These are phyloP conservation scores for Aspergillus arachidicola DNA, from an alignment of 2,329 filamentous ascomycete species.

Conservation along the genomic window DNA sequence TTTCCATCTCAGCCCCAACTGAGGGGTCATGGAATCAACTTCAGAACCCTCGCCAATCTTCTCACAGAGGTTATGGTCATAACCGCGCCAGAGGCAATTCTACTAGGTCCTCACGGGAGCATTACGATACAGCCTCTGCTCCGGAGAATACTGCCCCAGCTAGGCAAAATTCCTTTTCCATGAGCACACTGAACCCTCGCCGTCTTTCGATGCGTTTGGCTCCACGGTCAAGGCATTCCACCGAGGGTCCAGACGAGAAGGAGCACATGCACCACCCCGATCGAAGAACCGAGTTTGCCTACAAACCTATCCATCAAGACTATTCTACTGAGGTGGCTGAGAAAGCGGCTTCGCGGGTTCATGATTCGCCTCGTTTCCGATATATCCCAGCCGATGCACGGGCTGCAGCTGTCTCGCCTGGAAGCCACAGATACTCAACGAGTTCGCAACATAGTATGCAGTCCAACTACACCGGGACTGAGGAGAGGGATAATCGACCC, in stretches of 20 bases:
- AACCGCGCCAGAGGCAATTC: not conserved
- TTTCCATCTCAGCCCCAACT: slow-evolving; percentile 39
- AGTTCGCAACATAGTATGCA: not conserved
- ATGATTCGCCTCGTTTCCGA: slow-evolving; percentile 27
- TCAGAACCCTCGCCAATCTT: slow-evolving; percentile 28
- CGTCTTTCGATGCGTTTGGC: slow-evolving; percentile 33
- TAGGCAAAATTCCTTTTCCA: slow-evolving; percentile 21
- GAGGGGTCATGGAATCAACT: slow-evolving; percentile 43
- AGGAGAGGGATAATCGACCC: not conserved
- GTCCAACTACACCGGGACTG: not conserved
- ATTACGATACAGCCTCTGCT: slow-evolving; percentile 8
- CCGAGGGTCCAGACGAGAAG: slow-evolving; percentile 4
- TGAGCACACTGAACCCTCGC: slow-evolving; percentile 26
- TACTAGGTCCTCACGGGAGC: slow-evolving; percentile 3
- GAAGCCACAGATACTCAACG: not conserved
- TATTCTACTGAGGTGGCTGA: slow-evolving; percentile 35
- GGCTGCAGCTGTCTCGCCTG: slow-evolving; percentile 2
- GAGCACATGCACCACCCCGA: slow-evolving; percentile 2
- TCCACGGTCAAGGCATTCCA: slow-evolving; percentile 23
- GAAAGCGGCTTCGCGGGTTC: slow-evolving; percentile 12
- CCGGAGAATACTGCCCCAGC: slow-evolving; percentile 9
- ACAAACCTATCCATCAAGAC: slow-evolving; percentile 36
- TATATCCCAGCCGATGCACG: slow-evolving; percentile 35
- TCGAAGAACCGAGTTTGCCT: slow-evolving; percentile 30
- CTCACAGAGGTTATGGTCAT: not conserved